Evolutionary conservation across 2,329 filamentous ascomycete species (phyloP), one percentile per base, ranked within the genome.

Genomic region (Paracorniculantispora psalliotae): DNA sequence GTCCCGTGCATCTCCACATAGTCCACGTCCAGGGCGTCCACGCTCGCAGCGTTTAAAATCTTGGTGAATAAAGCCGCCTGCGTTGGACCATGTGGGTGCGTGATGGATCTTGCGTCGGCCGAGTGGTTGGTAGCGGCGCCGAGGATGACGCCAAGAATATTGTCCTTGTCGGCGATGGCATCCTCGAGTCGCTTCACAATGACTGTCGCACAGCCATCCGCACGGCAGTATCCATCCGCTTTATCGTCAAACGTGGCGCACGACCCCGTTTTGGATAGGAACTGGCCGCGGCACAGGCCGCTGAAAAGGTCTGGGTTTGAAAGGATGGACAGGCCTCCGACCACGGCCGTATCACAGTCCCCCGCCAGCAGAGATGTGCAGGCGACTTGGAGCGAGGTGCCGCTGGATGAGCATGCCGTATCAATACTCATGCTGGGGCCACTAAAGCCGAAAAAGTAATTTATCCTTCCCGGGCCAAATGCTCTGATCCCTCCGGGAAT

Each of bases 361-460:
- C 84, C 82, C 23, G 77, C 78, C 79, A 82, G 84, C 0, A 89
- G 77, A 1, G 84, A 33, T 8, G 7, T 28, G 19, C 33, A 41
- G 3, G 50, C 50, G 6, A 30, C 26, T 3, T 90, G 85, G 49
- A 92, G 85, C 0, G 88, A 87, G 3, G 88, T 87, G 10, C 89
- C 78, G 63, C 86, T 88, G 1, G 88, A 91, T 0, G 89, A 91
- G 68, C 89, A 92, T 4, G 89, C 89, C n/a, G 89, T 91, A 65
- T 92, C 89, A 49, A 91, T 79, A 55, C 82, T 89, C 67, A 85
- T 86, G 23, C 85, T 89, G 0, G 88, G 88, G 0, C 89, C 89
- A 47, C 80, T 84, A 72, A 90, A 91, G 66, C 89, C 87, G 73
- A 91, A 91, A 70, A 87, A 87, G 71, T 91, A 91, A 73, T 90